These are phyloP conservation scores for Angophora floribunda DNA, from an alignment of 345 rosid genomes.

Conservation along the genomic window DNA sequence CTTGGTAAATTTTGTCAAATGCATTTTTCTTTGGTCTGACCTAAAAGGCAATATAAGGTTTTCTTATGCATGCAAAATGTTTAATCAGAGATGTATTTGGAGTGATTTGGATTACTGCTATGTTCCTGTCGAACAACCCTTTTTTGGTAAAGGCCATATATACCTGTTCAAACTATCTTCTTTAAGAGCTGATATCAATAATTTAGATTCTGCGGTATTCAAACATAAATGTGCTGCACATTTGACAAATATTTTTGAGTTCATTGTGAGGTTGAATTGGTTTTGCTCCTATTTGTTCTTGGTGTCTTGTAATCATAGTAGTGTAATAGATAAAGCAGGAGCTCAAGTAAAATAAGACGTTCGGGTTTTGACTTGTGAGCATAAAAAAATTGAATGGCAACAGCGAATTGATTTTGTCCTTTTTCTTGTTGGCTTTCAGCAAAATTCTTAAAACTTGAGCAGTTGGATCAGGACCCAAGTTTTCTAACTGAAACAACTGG, in stretches of 20 bases:
- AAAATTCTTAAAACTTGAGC: slow-evolving; percentile 91
- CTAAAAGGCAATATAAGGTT: neutral
- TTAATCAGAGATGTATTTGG: neutral
- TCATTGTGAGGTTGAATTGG: neutral
- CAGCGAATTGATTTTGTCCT: neutral
- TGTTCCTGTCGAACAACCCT: neutral
- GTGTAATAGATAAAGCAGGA: neutral
- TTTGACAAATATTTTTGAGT: neutral
- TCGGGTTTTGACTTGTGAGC: neutral
- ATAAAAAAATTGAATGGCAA: neutral
- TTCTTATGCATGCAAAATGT: neutral
- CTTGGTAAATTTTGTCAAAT: slow-evolving; percentile 46
- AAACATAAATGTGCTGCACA: neutral
- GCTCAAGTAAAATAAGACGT: neutral
- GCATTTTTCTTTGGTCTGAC: neutral
- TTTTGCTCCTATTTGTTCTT: neutral
- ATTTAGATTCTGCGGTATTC: neutral
- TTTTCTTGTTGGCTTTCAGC: slow-evolving; percentile 37
- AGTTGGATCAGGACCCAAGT: slow-evolving; percentile 71
- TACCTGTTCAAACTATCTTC: neutral
- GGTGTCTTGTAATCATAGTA: neutral
- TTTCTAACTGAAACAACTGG: slow-evolving; percentile 52
- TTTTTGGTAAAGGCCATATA: neutral
- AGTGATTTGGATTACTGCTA: neutral
- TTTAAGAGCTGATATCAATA: neutral